Percentiles rank a stretch among this genome's conserved stretches.
These are phyloP conservation scores for Pholiota adiposa DNA, from an alignment of 1,284 basidiomycete species.

Conservation along the genomic window DNA sequence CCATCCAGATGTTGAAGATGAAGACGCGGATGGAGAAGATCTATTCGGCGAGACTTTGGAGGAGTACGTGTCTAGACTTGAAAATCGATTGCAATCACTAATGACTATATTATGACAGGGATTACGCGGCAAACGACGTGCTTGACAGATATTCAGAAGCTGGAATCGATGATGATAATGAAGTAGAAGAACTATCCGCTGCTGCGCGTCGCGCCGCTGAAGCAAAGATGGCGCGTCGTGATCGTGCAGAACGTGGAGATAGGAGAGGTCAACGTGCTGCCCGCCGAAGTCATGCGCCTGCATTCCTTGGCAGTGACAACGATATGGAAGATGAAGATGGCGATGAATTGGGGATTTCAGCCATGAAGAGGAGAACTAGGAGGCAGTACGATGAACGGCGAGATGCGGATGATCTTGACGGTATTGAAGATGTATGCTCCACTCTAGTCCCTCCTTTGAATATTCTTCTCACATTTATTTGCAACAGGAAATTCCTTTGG, in stretches of 20 bases:
- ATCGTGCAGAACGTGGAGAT: conserved; percentile 75
- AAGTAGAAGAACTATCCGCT: conserved; percentile 74
- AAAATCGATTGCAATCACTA: conserved; percentile 15
- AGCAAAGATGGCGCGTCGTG: conserved; percentile 85
- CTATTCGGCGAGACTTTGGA: conserved; percentile 84
- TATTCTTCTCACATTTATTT: background rate
- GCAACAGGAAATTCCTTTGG: conserved; percentile 87
- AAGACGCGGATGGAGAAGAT: conserved; percentile 94
- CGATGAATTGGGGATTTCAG: conserved; percentile 58
- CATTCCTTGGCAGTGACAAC: conserved; percentile 80
- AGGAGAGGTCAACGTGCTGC: conserved; percentile 71
- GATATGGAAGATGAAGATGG: conserved; percentile 64
- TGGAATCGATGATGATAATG: conserved; percentile 86
- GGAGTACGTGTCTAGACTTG: conserved; percentile 52
- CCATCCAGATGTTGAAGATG: conserved; percentile 71
- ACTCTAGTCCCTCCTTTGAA: background rate
- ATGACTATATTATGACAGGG: conserved; percentile 51
- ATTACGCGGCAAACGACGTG: conserved; percentile 83
- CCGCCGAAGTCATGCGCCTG: conserved; percentile 78
- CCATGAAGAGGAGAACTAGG: conserved; percentile 79
- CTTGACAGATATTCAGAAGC: conserved; percentile 90
- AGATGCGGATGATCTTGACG: conserved; percentile 85
- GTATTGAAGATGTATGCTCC: conserved; percentile 76
- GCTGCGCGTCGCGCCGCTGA: conserved; percentile 86
- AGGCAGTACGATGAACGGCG: conserved; percentile 89